Evolutionary conservation across 192 early-diverging fungal species (phyloP).

Genomic region (Entomortierella beljakovae): DNA sequence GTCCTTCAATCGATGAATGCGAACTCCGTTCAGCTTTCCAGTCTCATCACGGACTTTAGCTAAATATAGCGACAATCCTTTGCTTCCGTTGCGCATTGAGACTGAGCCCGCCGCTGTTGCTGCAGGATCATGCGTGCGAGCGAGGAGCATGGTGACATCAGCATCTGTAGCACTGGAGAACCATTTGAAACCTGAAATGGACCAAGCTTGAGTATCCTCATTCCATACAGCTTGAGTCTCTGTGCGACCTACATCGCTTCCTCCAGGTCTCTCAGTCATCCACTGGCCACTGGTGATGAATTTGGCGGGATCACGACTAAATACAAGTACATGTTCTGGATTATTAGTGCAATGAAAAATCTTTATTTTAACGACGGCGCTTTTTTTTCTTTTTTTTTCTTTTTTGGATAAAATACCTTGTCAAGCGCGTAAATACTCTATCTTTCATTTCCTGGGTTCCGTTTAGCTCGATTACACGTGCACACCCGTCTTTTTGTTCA

Average conservation of each 20-base stretch:
- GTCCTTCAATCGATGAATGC: conserved; percentile 74
- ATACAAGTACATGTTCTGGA: too few relatives aligned
- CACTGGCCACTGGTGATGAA: conserved; percentile 80
- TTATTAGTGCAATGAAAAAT: not conserved
- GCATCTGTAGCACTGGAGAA: conserved; percentile 79
- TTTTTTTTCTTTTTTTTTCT: conserved; percentile 4
- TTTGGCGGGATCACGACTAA: conserved; percentile 66
- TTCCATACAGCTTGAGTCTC: conserved; percentile 69
- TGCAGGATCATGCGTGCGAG: conserved; percentile 60
- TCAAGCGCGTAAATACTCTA: conserved; percentile 55
- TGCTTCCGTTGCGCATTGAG: conserved; percentile 57
- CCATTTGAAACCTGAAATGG: conserved; percentile 78
- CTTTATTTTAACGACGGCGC: not conserved
- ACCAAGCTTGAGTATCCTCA: conserved; percentile 54
- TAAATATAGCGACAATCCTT: conserved; percentile 72
- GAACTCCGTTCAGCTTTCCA: conserved; percentile 69
- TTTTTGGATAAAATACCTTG: conserved; percentile 38
- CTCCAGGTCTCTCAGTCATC: conserved; percentile 84
- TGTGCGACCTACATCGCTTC: conserved; percentile 70
- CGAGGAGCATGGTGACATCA: conserved; percentile 77
- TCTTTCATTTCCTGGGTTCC: conserved; percentile 67
- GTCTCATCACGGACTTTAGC: conserved; percentile 63
- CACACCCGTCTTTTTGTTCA: conserved; percentile 75
- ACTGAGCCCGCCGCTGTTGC: conserved; percentile 7
- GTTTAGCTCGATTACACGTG: conserved; percentile 68